Evolutionary conservation across 2,329 filamentous ascomycete species (phyloP), one percentile per base, ranked within the genome.

Genomic region (Exserohilum rostratum): DNA sequence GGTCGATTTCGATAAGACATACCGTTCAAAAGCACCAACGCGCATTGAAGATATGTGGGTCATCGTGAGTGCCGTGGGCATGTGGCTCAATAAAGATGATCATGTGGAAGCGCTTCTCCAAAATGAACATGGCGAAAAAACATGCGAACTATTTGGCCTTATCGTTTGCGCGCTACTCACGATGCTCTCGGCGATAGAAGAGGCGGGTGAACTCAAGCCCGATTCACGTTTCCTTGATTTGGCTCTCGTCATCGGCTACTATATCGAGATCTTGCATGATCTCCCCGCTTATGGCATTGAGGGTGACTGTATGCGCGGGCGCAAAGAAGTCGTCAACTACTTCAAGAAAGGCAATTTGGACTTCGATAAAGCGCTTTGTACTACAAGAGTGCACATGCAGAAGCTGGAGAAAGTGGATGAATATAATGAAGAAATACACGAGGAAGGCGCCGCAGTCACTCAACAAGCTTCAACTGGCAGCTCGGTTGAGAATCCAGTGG

Each of bases 161-260:
- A n/a, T 64, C 2, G 64, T 62, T n/a, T 52, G 51, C 35, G 62
- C 64, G 6, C 22, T 67, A 12, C 54, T 68, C 15, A 58, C 64
- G 7, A 46, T 47, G 2, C 55, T 66, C 0, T 43, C 35, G 6
- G 50, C 53, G 4, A 44, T 68, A 22, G 64, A 67, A 17, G 20
- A 13, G 22, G 51, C 50, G 9, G 60, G 57, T 22, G 58, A 61
- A 22, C 57, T 67, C 20, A 63, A 63, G 20, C 47, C 54, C 5
- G 55, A 64, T 10, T 62, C 65, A 5, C 50, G 56, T 15, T 62
- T 63, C 22, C 51, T 59, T 1, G 66, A 65, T 33, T 39, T 69
- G 6, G 6, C 62, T 2, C 53, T 68, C 3, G 58, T 66, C 17
- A 63, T 66, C 18, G 53, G 46, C 12, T 57, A 53, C 15, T 66